Evolutionary conservation across 352 stramenopile genomes (phyloP).

Genomic region (Globisporangium perplexum): DNA sequence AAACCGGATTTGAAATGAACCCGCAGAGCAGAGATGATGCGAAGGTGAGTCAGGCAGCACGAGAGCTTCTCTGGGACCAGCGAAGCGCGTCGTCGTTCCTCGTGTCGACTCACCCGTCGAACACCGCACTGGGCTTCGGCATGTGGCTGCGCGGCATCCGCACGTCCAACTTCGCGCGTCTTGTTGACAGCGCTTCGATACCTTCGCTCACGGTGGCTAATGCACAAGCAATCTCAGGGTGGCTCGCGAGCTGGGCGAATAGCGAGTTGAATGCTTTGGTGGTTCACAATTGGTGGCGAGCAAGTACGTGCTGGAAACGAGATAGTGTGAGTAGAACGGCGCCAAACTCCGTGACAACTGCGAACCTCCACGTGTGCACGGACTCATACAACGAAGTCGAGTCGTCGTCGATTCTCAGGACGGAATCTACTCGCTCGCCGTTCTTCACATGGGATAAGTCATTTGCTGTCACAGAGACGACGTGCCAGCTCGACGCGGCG

Average conservation of each 20-base stretch:
- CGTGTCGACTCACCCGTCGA: conserved; percentile 19
- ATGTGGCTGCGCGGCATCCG: conserved; percentile 36
- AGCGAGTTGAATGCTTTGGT: conserved; percentile 35
- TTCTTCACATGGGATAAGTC: conserved; percentile 35
- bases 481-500: conserved; percentile 19
- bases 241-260: conserved; percentile 28
- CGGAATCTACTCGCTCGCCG: conserved; percentile 22
- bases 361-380: conserved; percentile 16
- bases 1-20: conserved; percentile 68
- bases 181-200: conserved; percentile 11
- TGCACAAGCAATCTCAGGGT: conserved; percentile 22
- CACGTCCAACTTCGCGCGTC: conserved; percentile 16
- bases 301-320: conserved; percentile 35
- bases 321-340: conserved; percentile 17
- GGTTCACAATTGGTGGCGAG: conserved; percentile 50
- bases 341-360: conserved; percentile 9
- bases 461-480: conserved; percentile 24
- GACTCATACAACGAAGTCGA: conserved; percentile 25
- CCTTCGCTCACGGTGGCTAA: conserved; percentile 17
- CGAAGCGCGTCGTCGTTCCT: conserved; percentile 35
- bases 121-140: conserved; percentile 26
- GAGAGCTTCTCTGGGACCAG: conserved; percentile 29
- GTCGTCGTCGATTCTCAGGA: conserved; percentile 9
- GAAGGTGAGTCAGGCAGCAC: conserved; percentile 15
- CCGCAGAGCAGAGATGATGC: conserved; percentile 12